phyloP scores from a whole-genome alignment of 2,329 filamentous ascomycete species.

The Alternaria gansuensis region DNA sequence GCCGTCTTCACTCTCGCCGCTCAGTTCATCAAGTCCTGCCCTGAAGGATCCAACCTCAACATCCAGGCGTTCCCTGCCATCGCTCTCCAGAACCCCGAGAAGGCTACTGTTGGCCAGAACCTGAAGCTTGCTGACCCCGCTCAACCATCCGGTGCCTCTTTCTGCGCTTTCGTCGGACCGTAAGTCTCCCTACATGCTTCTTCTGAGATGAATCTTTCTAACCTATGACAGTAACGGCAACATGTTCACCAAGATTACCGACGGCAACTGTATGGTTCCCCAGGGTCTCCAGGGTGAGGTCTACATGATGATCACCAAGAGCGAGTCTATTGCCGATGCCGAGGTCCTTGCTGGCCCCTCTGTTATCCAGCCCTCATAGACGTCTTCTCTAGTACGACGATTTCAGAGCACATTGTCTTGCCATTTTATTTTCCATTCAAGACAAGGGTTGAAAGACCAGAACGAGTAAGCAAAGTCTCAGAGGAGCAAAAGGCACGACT shows the following conservation, averaged over 20 bases:
- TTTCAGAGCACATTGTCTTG: constrained; percentile 17
- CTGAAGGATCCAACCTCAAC: constrained; percentile 68
- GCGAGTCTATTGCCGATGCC: constrained; percentile 44
- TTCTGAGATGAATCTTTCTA: constrained; percentile 26
- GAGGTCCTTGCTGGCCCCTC: constrained; percentile 68
- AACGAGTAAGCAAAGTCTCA: constrained; percentile 7
- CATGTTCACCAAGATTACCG: constrained; percentile 65
- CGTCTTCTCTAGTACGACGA: constrained; percentile 12
- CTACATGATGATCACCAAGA: constrained; percentile 72
- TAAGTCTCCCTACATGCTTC: constrained; percentile 47
- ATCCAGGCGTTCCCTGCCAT: constrained; percentile 69
- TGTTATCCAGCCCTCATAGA: constrained; percentile 52
- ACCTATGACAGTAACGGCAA: constrained; percentile 43
- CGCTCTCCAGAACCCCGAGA: constrained; percentile 62
- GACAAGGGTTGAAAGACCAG: constrained; percentile 12
- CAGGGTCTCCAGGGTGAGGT: constrained; percentile 69
- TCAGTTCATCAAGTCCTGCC: constrained; percentile 76
- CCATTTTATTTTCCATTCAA: constrained; percentile 15
- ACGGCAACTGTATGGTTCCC: constrained; percentile 68
- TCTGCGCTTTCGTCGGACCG: constrained; percentile 74
- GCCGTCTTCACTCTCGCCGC: constrained; percentile 78
- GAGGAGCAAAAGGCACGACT: constrained; percentile 19
- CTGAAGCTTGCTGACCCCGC: constrained; percentile 51
- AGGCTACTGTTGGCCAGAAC: constrained; percentile 52
- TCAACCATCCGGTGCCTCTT: constrained; percentile 58